A percentile compares a stretch with the other conserved stretches of the same genome.
These are phyloP conservation scores for Orobanche coerulescens DNA, from an alignment of 257 asterid species.

Conservation along the genomic window DNA sequence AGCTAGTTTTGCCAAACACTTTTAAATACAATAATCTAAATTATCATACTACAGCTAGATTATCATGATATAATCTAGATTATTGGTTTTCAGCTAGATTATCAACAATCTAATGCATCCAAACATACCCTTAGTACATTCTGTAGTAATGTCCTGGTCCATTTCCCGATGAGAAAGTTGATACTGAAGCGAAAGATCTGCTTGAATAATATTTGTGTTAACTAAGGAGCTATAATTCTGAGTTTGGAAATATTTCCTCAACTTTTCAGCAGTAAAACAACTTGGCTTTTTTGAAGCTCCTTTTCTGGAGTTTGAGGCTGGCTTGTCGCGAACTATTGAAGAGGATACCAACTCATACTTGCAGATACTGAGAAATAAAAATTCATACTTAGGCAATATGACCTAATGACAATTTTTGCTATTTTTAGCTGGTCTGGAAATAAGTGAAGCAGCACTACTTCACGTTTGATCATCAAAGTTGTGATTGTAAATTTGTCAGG, in stretches of 20 bases:
- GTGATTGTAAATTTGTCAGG: neutral
- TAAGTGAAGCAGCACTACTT: neutral
- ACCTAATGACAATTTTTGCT: neutral
- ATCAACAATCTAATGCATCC: too few species aligned
- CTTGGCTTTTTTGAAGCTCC: neutral
- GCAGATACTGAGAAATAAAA: neutral
- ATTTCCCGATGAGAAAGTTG: neutral
- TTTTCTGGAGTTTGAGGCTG: neutral
- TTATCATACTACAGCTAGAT: too few species aligned
- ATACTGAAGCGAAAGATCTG: neutral
- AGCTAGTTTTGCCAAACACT: too few species aligned
- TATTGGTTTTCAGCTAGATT: too few species aligned
- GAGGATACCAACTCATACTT: neutral
- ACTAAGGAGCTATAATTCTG: conserved; percentile 1
- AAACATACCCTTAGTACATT: neutral
- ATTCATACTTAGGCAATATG: neutral
- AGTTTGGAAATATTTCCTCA: neutral
- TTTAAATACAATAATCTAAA: too few species aligned
- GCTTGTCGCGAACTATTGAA: neutral
- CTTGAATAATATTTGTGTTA: neutral
- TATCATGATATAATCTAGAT: too few species aligned
- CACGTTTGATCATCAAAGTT: neutral
- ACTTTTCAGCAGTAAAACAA: neutral
- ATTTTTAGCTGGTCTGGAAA: neutral
- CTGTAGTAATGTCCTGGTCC: neutral